Evolutionary conservation across 805 yeast genomes (phyloP), one percentile per base, ranked within the genome.

Genomic region (Ogataea saltuana): DNA sequence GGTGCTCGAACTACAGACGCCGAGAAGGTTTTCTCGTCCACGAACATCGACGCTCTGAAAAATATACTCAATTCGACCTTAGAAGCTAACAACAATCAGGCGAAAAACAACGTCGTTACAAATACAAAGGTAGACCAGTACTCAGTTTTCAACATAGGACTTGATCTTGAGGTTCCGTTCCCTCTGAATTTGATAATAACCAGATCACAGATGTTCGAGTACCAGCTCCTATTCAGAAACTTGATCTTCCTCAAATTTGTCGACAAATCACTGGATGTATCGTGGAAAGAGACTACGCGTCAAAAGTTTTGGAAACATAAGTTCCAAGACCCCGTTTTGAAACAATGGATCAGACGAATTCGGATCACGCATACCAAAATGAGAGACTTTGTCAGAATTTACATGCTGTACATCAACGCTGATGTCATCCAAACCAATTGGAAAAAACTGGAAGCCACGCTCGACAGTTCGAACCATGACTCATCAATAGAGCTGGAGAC

Each of bases 121-220:
- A 59, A 48, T 56, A 65, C 60, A 51, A 69, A 54, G 48, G 65
- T 54, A 41, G 75, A 64, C 47, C 63, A 69, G 21, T 70, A 69
- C 34, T 57, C 78, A 1, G 68, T 83, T 1, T 69, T 80, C 35
- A 74, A 75, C 39, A 60, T 84, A 9, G 77, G 76, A 45, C 63
- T 84, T 33, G 80, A 81, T 31, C 46, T 83, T 6, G 63, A 72
- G n/a, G 62, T 90, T 17, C 97, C 97, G 3, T 93, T 88, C 59
- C 99, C 99, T 0, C 64, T 88, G 37, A 88, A 88, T 55, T 69
- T 91, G 19, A 71, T 93, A 1, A 67, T 88, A 1, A 80, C 85
- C 13, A 76, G 81, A 42, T 83, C 88, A 12, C 79, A 83, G 19
- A 68, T 88, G 13, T 74, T 81, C 37, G 88, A 93, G 49, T 88